Percentiles rank a stretch among this genome's conserved stretches.
Evolutionary conservation across 371 early-diverging fungal genomes (phyloP).

Genomic region (Parasitella parasitica): DNA sequence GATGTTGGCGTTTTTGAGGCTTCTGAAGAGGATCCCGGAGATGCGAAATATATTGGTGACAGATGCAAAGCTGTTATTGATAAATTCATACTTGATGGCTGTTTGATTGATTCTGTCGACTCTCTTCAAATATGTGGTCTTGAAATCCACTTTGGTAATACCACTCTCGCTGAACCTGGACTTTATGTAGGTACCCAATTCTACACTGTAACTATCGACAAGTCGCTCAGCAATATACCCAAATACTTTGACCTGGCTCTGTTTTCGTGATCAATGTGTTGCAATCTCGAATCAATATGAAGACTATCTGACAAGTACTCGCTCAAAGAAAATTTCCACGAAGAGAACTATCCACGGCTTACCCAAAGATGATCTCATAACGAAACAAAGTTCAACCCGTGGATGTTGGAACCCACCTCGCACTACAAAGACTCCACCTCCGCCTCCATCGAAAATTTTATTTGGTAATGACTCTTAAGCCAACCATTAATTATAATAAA

Average conservation of each 20-base stretch:
- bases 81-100: slow-evolving; percentile 8
- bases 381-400: slow-evolving; percentile 16
- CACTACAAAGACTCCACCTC: slow-evolving; percentile 3
- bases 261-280: slow-evolving; percentile 12
- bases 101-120: slow-evolving; percentile 7
- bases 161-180: not conserved
- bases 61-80: slow-evolving; percentile 15
- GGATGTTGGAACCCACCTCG: slow-evolving; percentile 17
- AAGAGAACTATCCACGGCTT: slow-evolving; percentile 3
- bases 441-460: slow-evolving; percentile 8
- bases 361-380: slow-evolving; percentile 4
- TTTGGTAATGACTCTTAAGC: no score
- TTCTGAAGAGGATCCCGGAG: slow-evolving; percentile 7
- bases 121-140: slow-evolving; percentile 12
- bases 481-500: no score
- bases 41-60: slow-evolving; percentile 8
- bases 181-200: slow-evolving; percentile 9
- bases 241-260: slow-evolving; percentile 15
- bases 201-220: slow-evolving; percentile 6
- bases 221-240: not conserved
- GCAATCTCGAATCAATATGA: slow-evolving; percentile 8
- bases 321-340: slow-evolving; percentile 1
- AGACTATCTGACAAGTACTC: slow-evolving; percentile 5
- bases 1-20: slow-evolving; percentile 7
- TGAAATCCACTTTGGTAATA: slow-evolving; percentile 6